A percentile compares a stretch with the other conserved stretches of the same genome.
phyloP scores from a whole-genome alignment of 257 asterid species.

The Solanum pinnatisectum region DNA sequence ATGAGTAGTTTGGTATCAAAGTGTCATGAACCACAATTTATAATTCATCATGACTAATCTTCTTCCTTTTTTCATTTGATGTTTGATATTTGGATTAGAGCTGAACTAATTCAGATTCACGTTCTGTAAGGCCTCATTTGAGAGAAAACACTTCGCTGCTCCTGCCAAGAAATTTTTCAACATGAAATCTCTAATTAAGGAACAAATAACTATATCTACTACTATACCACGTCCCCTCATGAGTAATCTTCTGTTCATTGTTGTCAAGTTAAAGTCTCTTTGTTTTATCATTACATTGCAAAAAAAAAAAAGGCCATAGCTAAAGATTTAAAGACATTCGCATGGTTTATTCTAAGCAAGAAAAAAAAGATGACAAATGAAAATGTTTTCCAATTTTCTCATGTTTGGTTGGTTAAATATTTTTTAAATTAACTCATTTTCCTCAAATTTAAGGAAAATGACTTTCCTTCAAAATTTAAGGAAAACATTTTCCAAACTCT shows the following conservation, averaged over 20 bases:
- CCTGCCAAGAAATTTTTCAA: neutral
- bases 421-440: no score
- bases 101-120: accelerated
- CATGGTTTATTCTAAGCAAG: neutral
- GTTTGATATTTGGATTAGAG: neutral
- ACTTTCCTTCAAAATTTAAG: no score
- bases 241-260: neutral
- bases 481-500: no score
- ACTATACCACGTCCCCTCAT: neutral
- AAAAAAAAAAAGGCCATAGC: no score
- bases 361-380: neutral
- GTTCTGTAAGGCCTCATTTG: accelerated
- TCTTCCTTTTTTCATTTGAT: neutral
- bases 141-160: neutral
- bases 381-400: no score
- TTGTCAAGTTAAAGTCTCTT: neutral
- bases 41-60: neutral
- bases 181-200: neutral
- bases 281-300: neutral
- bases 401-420: no score
- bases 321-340: neutral
- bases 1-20: neutral
- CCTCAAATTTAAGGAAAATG: no score
- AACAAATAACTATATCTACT: neutral
- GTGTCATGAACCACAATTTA: neutral